Base-by-base conservation (phyloP, 192 early-diverging fungal genomes). In the Dispira parvispora region DNA sequence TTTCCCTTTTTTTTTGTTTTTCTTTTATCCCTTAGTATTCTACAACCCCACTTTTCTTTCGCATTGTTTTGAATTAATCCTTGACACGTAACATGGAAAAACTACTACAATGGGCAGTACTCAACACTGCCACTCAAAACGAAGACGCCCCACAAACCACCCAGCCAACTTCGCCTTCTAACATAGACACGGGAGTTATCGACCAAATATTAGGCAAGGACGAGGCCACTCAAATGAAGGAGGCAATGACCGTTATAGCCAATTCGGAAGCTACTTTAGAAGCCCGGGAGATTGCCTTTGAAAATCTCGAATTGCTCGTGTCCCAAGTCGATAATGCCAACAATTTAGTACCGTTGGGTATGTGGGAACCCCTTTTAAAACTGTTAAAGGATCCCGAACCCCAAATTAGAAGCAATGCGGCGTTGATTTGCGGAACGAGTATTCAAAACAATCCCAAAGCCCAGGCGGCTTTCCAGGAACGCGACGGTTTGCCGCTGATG, bases 131-230 rank as follows among this genome's bases (percentile, higher is more conserved):
- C 42, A 89, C 87, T 0, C 80, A 79, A 46, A 65, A 67, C 53
- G 85, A 87, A 56, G 84, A 88, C 64, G 76, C 89, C 0, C 75
- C 82, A 1, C 44, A 67, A 14, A 72, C 45, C 43, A 26, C 23
- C 46, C 62, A 56, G 18, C 28, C 57, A 11, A 58, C n/a, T 38
- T 68, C 65, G 21, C 66, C 75, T 52, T 67, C 63, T 14, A 70
- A 64, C 23, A 67, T 83, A 62, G 92, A 97, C 69, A 85, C 94
- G 2, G 89, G 79, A 46, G 74, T 96, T 66, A 76, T 99, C 52
- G 92, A 99, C 43, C 83, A 86, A 16, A 94, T 99, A 62, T 76
- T 99, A 27, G 96, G 96, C 25, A 92, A 91, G 70, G 82, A 88
- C 28, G 94, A 93, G 52, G 80, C 91, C 8, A 82, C 82, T 16